phyloP scores from a whole-genome alignment of 192 early-diverging fungal species.

The Backusella macrospora region DNA sequence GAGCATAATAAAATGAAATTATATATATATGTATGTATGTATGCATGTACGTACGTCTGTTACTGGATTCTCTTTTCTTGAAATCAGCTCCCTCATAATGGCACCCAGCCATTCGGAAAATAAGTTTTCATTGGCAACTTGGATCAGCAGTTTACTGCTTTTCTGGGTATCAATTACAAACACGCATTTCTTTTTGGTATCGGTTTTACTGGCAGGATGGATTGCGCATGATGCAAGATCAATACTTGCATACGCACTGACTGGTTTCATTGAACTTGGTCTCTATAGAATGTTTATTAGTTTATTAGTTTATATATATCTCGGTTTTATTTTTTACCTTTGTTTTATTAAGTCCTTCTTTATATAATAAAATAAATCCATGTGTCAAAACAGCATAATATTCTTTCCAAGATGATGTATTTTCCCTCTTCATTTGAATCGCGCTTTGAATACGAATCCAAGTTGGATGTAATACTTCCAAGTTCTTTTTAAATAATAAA shows the following conservation, averaged over 20 bases:
- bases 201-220: conserved; percentile 35
- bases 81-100: conserved; percentile 42
- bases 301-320: background rate
- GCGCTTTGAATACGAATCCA: conserved; percentile 42
- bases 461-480: conserved; percentile 42
- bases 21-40: no score
- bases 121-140: conserved; percentile 34
- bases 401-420: conserved; percentile 34
- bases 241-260: conserved; percentile 31
- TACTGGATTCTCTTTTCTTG: conserved; percentile 31
- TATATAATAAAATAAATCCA: conserved; percentile 36
- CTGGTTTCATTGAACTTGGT: conserved; percentile 27
- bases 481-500: conserved; percentile 33
- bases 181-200: conserved; percentile 38
- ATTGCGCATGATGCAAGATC: conserved; percentile 38
- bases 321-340: conserved; percentile 25
- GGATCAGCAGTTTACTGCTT: conserved; percentile 32
- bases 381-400: conserved; percentile 51
- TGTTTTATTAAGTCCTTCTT: conserved; percentile 30
- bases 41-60: conserved; percentile 19
- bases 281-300: background rate
- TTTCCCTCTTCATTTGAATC: conserved; percentile 47
- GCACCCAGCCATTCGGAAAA: conserved; percentile 40
- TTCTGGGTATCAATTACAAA: conserved; percentile 35
- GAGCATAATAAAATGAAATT: no score